Evolutionary conservation across 2,329 filamentous ascomycete genomes (phyloP).

Genomic region (Arthrobotrys conoides): DNA sequence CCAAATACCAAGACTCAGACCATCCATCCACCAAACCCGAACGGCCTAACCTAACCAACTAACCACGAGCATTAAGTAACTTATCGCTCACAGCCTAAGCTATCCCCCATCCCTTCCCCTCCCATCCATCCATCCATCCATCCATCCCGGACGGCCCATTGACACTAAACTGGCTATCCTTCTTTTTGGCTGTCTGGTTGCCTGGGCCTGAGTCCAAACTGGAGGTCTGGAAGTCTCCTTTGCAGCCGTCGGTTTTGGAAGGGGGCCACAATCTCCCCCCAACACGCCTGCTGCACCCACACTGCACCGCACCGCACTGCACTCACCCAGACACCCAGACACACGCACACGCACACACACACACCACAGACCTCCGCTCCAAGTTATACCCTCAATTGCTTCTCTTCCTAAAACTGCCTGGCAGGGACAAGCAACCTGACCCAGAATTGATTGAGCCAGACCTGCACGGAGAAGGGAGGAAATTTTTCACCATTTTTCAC

Average conservation of each 20-base stretch:
- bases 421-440: constrained; percentile 27
- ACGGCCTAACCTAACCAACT: too few relatives aligned
- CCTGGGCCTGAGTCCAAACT: constrained; percentile 18
- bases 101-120: constrained; percentile 11
- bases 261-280: constrained; percentile 38
- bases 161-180: constrained; percentile 21
- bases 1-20: constrained; percentile 19
- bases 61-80: not conserved
- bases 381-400: constrained; percentile 28
- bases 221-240: constrained; percentile 45
- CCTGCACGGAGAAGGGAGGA: constrained; percentile 16
- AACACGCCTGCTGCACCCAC: too few relatives aligned
- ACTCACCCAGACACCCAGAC: too few relatives aligned
- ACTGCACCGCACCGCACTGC: too few relatives aligned
- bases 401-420: constrained; percentile 31
- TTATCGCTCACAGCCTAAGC: constrained; percentile 21
- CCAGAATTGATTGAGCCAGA: constrained; percentile 17
- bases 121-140: constrained; percentile 9
- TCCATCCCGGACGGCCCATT: constrained; percentile 47
- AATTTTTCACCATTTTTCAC: constrained; percentile 4
- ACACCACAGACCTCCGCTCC: not conserved
- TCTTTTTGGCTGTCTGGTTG: not conserved
- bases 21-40: not conserved
- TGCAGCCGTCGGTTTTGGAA: constrained; percentile 28
- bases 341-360: not conserved